phyloP scores from a whole-genome alignment of 345 rosid species.

The Stellera chamaejasme region DNA sequence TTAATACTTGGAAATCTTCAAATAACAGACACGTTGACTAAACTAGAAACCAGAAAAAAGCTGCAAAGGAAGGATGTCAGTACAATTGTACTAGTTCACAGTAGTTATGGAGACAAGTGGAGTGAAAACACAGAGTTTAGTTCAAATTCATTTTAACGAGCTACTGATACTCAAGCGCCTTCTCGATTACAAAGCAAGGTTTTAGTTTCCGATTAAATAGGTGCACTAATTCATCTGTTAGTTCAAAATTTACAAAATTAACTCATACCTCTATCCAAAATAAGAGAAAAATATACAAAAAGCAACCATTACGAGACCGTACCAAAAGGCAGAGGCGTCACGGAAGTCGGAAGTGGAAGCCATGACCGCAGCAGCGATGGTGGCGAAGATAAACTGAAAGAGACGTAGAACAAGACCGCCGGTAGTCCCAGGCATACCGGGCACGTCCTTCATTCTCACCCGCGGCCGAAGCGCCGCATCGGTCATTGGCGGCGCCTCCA shows the following conservation, averaged over 20 bases:
- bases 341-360: constrained; percentile 60
- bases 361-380: constrained; percentile 58
- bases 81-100: no score
- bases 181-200: no score
- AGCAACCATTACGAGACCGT: background rate
- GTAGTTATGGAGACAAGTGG: no score
- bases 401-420: constrained; percentile 70
- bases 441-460: constrained; percentile 65
- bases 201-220: no score
- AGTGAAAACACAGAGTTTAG: no score
- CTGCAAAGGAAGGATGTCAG: no score
- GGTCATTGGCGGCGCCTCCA: constrained; percentile 52
- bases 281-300: background rate
- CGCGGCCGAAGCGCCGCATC: constrained; percentile 34
- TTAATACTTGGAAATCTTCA: no score
- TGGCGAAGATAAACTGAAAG: constrained; percentile 45
- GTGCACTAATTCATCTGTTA: no score
- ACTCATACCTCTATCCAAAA: background rate
- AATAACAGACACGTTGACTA: no score
- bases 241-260: background rate
- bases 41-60: no score
- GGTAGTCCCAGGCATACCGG: constrained; percentile 81
- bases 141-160: no score
- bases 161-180: no score
- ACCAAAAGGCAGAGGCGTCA: constrained; percentile 69